These are phyloP conservation scores for Aquilaria sinensis DNA, from an alignment of 345 rosid genomes.

Conservation along the genomic window DNA sequence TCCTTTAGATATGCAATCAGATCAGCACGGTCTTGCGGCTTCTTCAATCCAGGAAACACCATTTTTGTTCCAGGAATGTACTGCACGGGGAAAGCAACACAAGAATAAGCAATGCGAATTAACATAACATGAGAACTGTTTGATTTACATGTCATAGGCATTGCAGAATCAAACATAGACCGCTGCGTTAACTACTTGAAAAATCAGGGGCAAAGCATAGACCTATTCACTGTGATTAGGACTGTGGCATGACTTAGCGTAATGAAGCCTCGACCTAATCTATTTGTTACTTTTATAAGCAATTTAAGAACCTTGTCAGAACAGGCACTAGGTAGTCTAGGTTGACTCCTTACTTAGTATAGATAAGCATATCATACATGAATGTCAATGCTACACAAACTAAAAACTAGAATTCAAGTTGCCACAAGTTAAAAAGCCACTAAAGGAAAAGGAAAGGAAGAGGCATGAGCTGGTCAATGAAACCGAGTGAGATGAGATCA, in stretches of 20 bases:
- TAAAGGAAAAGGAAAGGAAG: no score
- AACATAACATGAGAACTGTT: slow-evolving; percentile 1
- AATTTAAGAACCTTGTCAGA: no score
- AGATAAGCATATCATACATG: no score
- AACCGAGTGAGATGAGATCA: no score
- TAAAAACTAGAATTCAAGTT: no score
- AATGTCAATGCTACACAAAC: no score
- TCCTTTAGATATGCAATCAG: slow-evolving; percentile 91
- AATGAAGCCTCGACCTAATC: no score
- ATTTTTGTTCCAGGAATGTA: slow-evolving; percentile 98
- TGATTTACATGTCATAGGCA: not conserved
- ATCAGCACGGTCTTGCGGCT: slow-evolving; percentile 87
- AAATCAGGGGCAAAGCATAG: not conserved
- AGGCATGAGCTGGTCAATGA: no score
- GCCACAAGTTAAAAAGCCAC: no score
- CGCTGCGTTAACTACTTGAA: not conserved
- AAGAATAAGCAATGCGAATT: not conserved
- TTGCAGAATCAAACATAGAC: not conserved
- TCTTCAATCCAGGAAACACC: slow-evolving; percentile 98
- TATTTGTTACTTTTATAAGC: no score
- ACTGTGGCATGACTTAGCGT: not conserved
- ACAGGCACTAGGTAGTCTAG: no score
- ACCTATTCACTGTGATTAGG: not conserved
- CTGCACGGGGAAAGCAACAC: slow-evolving; percentile 29
- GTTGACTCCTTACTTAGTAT: no score